These are phyloP conservation scores for Mortierella hygrophila DNA, from an alignment of 192 early-diverging fungal genomes.

Conservation along the genomic window DNA sequence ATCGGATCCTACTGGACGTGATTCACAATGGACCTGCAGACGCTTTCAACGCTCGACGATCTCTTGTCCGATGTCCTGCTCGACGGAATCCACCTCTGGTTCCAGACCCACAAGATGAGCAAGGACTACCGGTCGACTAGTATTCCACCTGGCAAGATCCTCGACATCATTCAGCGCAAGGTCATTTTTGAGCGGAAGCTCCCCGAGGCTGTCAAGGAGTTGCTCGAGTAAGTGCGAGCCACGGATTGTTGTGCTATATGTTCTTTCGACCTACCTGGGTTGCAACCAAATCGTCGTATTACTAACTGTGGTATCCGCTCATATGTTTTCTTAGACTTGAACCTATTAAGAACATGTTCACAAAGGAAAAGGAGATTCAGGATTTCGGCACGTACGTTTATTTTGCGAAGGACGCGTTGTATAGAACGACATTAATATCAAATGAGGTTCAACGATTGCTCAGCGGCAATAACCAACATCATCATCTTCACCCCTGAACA, in stretches of 20 bases:
- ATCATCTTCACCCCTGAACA: not conserved
- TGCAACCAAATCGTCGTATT: not conserved
- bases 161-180: conserved; percentile 56
- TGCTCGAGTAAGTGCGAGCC: conserved; percentile 57
- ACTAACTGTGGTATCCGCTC: not conserved
- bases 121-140: conserved; percentile 45
- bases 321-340: conserved; percentile 42
- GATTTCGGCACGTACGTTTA: conserved; percentile 59
- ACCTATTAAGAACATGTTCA: conserved; percentile 45
- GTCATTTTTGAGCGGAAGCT: conserved; percentile 53
- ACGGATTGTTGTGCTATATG: not conserved
- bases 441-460: conserved; percentile 6
- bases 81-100: conserved; percentile 64
- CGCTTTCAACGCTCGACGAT: conserved; percentile 65
- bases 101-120: conserved; percentile 64
- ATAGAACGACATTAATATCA: not conserved
- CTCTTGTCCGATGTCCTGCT: conserved; percentile 62
- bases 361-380: conserved; percentile 47
- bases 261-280: not conserved
- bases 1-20: not conserved
- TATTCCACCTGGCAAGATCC: conserved; percentile 31
- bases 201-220: conserved; percentile 57
- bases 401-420: not conserved
- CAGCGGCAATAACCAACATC: not conserved
- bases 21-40: conserved; percentile 59